Evolutionary conservation across 176 grass and related monocot species (phyloP), one percentile per base, ranked within the genome.

Genomic region (Raddia guianensis): DNA sequence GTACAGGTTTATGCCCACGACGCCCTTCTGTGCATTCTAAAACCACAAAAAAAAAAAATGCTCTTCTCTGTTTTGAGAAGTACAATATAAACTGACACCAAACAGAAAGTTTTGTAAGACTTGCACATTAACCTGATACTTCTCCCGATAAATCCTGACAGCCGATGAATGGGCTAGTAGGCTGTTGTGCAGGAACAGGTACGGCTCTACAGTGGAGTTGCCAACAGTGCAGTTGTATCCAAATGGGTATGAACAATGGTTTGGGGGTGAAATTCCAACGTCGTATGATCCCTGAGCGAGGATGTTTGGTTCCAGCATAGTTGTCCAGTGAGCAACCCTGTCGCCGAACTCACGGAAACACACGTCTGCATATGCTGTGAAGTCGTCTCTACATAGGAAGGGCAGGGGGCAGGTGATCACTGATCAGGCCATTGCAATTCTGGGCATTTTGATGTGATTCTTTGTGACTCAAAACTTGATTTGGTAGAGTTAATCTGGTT

Each of bases 291-390:
- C 64, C 21, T 68, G 1, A 9, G 64, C 88, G 1, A 88, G 10
- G 21, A 94, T 70, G 20, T 88, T 94, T 18, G 88, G 91, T 67
- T 94, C 79, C 0, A 49, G n/a, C 4, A 94, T 14, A 2, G 87
- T 93, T 33, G 81, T 90, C 91, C 91, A 93, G 32, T 85, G 73
- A 5, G 57, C 45, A 42, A 93, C 74, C 64, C 87, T 70, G 9
- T 93, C 87, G 16, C 91, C 91, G 9, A 93, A 93, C 35, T 93
- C 66, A 16, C 49, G 62, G 15, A 90, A 93, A 68, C 91, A 93
- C 6, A 80, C 56, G n/a, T 90, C 68, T 32, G 87, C 87, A 12
- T 79, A 90, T n/a, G 87, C 72, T 87, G 82, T 82, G 73, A 93
- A 93, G 69, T 90, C 91, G 10, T 86, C 85, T 56, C 88, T 90